Percentiles rank a stretch among this genome's conserved stretches.
Conservation (phyloP, 179 eudicot species). For the Monotropa hypopitys region DNA sequence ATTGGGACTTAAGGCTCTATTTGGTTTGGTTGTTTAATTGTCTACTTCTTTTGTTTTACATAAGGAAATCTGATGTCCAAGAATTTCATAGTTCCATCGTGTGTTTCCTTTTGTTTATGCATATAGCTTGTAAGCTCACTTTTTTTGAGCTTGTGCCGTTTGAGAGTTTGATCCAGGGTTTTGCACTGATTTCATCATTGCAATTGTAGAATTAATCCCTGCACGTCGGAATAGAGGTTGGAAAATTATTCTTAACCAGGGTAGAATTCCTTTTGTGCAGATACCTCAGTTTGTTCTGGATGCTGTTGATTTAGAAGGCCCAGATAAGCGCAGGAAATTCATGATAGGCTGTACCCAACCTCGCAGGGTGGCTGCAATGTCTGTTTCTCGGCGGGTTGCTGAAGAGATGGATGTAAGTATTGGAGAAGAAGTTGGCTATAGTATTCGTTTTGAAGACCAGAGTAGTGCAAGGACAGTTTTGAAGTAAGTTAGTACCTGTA, state of each 20-base stretch:
- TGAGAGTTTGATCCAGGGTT: no score
- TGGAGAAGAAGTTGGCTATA: slow-evolving; percentile 96
- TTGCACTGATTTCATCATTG: neutral
- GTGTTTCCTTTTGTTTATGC: no score
- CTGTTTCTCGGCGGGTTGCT: slow-evolving; percentile 88
- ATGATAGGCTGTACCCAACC: slow-evolving; percentile 92
- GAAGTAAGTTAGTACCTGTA: slow-evolving; percentile 34
- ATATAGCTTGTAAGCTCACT: no score
- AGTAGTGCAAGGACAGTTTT: slow-evolving; percentile 71
- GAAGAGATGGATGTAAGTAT: slow-evolving; percentile 95
- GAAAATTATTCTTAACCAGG: no score
- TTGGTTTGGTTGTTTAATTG: neutral
- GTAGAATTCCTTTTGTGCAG: slow-evolving; percentile 40
- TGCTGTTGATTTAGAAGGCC: slow-evolving; percentile 53
- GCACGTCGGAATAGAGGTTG: neutral
- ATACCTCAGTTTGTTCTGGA: slow-evolving; percentile 93
- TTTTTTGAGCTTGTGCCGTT: neutral
- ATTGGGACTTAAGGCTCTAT: no score
- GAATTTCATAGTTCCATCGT: no score
- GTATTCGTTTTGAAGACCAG: slow-evolving; percentile 94
- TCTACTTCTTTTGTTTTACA: no score
- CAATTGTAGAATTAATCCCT: neutral
- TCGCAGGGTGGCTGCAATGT: slow-evolving; percentile 97
- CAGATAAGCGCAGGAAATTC: slow-evolving; percentile 54
- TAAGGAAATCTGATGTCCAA: no score